phyloP scores from a whole-genome alignment of 495 filamentous ascomycete species.

The Clohesyomyces aquaticus region DNA sequence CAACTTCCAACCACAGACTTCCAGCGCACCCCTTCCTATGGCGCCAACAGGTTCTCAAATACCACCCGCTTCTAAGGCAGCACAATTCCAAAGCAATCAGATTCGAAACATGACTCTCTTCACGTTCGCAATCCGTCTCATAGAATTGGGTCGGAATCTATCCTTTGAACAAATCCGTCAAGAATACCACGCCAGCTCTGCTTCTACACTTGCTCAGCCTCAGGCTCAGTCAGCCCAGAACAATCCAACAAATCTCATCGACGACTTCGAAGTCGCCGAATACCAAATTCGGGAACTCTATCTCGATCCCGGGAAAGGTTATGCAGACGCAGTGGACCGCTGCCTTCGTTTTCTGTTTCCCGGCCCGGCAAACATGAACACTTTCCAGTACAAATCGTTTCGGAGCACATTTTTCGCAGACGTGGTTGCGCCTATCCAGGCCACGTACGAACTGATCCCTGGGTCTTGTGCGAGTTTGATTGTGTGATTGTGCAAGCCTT shows the following conservation, averaged over 20 bases:
- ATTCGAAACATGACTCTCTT: conserved; percentile 21
- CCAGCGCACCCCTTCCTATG: not conserved
- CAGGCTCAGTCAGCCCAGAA: not conserved
- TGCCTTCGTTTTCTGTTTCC: conserved; percentile 16
- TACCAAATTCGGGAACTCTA: conserved; percentile 9
- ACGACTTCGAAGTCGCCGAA: conserved; percentile 25
- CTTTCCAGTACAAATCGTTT: conserved; percentile 4
- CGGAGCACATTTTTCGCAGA: conserved; percentile 8
- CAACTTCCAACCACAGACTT: conserved; percentile 8
- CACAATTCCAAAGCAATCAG: conserved; percentile 20
- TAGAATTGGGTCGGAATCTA: conserved; percentile 18
- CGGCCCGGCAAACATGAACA: conserved; percentile 3
- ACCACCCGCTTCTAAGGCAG: not conserved
- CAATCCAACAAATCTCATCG: conserved; percentile 3
- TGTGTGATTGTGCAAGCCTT: too few relatives aligned
- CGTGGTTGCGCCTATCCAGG: conserved; percentile 17
- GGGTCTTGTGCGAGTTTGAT: too few relatives aligned
- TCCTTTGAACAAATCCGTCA: conserved; percentile 14
- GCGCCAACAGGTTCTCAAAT: not conserved
- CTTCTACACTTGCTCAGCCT: not conserved
- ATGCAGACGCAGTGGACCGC: conserved; percentile 9
- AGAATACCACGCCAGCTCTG: not conserved
- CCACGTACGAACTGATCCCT: conserved; percentile 8
- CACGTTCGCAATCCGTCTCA: conserved; percentile 20
- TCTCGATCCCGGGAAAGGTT: not conserved